Evolutionary conservation across 2,329 filamentous ascomycete genomes (phyloP), one percentile per base, ranked within the genome.

Genomic region (Alternaria panax): DNA sequence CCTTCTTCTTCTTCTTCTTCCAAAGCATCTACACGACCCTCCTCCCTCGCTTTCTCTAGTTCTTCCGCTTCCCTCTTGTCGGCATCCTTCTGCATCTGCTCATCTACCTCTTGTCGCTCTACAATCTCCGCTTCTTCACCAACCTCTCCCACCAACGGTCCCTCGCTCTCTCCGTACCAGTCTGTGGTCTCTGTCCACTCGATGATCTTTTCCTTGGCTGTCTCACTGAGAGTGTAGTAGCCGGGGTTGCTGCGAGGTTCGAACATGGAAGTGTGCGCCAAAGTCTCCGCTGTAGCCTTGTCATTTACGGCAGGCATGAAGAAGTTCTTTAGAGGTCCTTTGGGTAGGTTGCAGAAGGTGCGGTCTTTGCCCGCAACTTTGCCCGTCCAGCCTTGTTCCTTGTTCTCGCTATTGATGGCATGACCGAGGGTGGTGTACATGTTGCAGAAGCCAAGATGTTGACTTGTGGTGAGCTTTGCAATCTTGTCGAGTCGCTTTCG

Each of bases 371-470:
- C 89, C 18, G 91, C 77, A 34, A 92, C 84, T 81, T 54, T 86
- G 80, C 77, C 89, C 74, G 76, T 79, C 74, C 77, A 81, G 14
- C 53, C 63, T 4, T 69, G 69, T 14, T 70, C 62, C 36, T 70
- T 71, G 28, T 63, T 65, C 82, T 71, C 84, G 71, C 51, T 80
- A 68, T 82, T 77, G 14, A 90, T 89, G 14, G 87, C 88, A 70
- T 86, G 84, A 2, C 93, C 93, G 25, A 99, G 86, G 27, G 89
- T 86, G 5, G 92, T 97, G 78, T 97, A 97, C 58, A 97, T 83
- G 74, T 97, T 95, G 14, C 88, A 88, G 74, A 93, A 96, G 2
- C 91, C 91, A 14, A 97, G 84, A 12, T 83, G 84, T 14, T 92
- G 84, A 58, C 91, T 87, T 45, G 82, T 77, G 32, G 88, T 84